Base-by-base conservation (phyloP, 306 rosid species). In the Acmispon strigosus region DNA sequence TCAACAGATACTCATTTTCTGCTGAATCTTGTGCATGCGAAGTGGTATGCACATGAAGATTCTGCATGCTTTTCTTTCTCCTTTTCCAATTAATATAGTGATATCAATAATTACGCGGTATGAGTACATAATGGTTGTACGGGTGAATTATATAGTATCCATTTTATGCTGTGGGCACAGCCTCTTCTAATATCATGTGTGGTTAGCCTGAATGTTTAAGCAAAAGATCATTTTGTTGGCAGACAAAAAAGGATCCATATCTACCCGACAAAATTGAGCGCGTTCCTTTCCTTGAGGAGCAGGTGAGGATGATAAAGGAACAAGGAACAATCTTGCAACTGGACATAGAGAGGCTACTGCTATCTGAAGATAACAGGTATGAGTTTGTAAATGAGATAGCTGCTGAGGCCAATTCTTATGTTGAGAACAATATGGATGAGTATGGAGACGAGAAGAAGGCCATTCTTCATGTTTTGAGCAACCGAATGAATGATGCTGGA, bases 341-440 rank as follows among this genome's bases (percentile, higher is more conserved):
- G 92, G 97, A 93, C 85, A 79, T 90, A 18, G 89, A 87, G 71
- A 87, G 76, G 66, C 80, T 93, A 24, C 55, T 93, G 58, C 70
- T 93, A 7, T 85, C 90, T 16, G 98, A 90, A 79, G 98, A 90
- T 7, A 93, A 90, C 62, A 78, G 88, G 50, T 93, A 83, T 64
- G 96, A 89, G 59, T 90, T 93, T 65, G 96, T 93, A 79, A 90
- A 93, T 66, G 96, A 93, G 73, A 81, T 93, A 32, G 94, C 97
- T 18, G 94, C 85, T 1, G 97, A 93, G 83, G 98, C 98, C 32
- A 90, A 32, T n/a, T 80, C 80, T 62, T 93, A 78, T 53, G 89
- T 93, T 6, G 94, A 87, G 83, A 93, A 68, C 68, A 80, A 93
- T 83, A 82, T 81, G 37, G 98, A 93, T 42, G 90, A 83, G 76